Percentiles rank a stretch among this genome's conserved stretches.
Evolutionary conservation across 2,329 filamentous ascomycete species (phyloP).

Genomic region (Chrysoporthe austroafricana): DNA sequence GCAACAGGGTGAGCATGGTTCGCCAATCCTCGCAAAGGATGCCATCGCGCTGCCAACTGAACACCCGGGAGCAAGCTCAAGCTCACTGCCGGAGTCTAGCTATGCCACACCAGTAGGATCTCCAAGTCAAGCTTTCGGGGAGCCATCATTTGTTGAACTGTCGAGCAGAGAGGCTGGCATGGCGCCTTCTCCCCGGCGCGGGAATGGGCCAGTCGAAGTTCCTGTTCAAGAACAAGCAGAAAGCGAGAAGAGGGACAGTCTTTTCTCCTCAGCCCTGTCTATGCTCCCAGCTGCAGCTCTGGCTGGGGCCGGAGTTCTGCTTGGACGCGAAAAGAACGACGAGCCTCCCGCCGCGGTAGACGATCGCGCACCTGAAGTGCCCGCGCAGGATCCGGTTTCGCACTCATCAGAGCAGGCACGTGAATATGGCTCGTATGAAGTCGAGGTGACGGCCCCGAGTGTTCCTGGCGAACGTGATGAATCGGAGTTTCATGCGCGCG

Average conservation of each 20-base stretch:
- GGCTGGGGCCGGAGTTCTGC: slow-evolving; percentile 32
- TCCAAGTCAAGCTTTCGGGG: slow-evolving; percentile 1
- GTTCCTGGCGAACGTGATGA: background rate
- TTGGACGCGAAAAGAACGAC: slow-evolving; percentile 30
- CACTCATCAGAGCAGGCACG: background rate
- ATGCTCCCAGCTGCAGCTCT: slow-evolving; percentile 30
- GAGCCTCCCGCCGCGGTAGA: background rate
- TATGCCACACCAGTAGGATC: slow-evolving; percentile 26
- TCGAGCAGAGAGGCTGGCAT: background rate
- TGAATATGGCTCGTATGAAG: slow-evolving; percentile 15
- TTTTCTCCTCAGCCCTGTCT: slow-evolving; percentile 31
- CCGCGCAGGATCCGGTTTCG: background rate
- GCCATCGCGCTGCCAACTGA: slow-evolving; percentile 1
- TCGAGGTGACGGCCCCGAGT: background rate
- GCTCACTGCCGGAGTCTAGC: slow-evolving; percentile 24
- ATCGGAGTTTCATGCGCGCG: background rate
- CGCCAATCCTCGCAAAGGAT: slow-evolving; percentile 9
- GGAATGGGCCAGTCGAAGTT: background rate
- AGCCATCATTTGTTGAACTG: background rate
- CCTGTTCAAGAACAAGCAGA: background rate
- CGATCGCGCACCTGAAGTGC: background rate
- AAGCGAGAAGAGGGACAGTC: slow-evolving; percentile 19
- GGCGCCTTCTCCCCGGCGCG: background rate
- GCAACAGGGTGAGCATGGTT: background rate
- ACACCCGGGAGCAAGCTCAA: background rate